phyloP scores from a whole-genome alignment of 2,329 filamentous ascomycete genomes.

The Apiospora aurea region DNA sequence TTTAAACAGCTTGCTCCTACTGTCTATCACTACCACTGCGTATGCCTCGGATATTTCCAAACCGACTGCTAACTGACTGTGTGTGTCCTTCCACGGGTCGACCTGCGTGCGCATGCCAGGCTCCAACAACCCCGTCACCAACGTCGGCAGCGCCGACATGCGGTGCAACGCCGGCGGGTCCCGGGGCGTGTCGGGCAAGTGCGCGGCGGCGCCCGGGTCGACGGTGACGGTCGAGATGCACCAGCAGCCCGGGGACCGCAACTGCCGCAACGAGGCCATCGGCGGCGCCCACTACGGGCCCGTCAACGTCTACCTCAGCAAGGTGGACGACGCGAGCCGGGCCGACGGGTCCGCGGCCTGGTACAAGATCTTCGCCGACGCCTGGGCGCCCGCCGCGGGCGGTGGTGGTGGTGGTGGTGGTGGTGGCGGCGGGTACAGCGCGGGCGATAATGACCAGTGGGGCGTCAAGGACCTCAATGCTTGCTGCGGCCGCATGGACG shows the following conservation, averaged over 20 bases:
- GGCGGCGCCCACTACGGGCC: slow-evolving; percentile 52
- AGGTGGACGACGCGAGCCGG: slow-evolving; percentile 47
- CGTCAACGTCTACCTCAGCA: slow-evolving; percentile 49
- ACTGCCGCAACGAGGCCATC: slow-evolving; percentile 47
- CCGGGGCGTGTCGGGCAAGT: slow-evolving; percentile 49
- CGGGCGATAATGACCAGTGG: slow-evolving; percentile 54
- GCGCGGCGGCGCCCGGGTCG: slow-evolving; percentile 53
- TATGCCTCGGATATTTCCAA: neutral
- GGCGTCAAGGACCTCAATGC: slow-evolving; percentile 51
- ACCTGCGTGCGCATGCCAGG: slow-evolving; percentile 10
- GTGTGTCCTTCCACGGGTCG: neutral
- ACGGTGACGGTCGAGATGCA: slow-evolving; percentile 66
- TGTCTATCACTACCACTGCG: neutral
- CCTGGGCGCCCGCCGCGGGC: slow-evolving; percentile 46
- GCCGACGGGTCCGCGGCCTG: slow-evolving; percentile 44
- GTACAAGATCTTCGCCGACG: slow-evolving; percentile 55
- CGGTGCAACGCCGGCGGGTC: slow-evolving; percentile 50
- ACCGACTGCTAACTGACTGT: neutral
- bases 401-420: slow-evolving; percentile 34
- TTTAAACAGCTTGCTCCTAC: neutral
- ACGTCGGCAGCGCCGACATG: slow-evolving; percentile 49
- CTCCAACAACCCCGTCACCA: slow-evolving; percentile 45
- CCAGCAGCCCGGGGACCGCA: slow-evolving; percentile 40
- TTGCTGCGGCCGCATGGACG: slow-evolving; percentile 50
- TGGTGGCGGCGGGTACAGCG: slow-evolving; percentile 27